Conservation (phyloP, 345 rosid species). For the Linum trigynum region DNA sequence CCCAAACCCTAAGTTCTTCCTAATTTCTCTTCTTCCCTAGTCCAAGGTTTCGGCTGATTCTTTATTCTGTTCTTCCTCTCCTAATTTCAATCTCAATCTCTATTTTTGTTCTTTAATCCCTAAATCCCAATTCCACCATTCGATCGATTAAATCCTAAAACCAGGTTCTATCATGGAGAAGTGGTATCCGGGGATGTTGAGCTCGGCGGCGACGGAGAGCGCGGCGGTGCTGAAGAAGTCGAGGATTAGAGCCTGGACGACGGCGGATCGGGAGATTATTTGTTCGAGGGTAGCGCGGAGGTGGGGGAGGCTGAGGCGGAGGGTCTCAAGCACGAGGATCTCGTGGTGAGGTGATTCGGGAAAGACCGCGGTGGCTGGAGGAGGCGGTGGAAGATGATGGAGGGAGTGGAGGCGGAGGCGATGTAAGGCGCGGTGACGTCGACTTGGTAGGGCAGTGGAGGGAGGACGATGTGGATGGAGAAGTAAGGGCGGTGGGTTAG, state of each 20-base stretch:
- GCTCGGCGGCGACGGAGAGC: neutral
- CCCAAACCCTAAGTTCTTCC: too few species aligned
- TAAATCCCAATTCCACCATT: too few species aligned
- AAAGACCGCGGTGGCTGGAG: neutral
- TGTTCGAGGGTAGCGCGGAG: neutral
- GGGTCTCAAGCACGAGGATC: conserved; percentile 2
- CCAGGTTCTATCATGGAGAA: too few species aligned
- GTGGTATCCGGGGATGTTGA: conserved; percentile 18
- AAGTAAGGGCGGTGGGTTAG: neutral
- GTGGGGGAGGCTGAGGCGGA: conserved; percentile 8
- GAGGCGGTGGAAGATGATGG: neutral
- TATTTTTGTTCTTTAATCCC: too few species aligned
- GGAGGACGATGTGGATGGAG: conserved; percentile 13
- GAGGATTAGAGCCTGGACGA: conserved; percentile 12
- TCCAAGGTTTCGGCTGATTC: too few species aligned
- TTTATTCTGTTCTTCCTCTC: too few species aligned
- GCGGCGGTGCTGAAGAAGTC: conserved; percentile 23
- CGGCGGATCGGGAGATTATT: too few species aligned
- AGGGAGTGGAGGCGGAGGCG: conserved; percentile 10
- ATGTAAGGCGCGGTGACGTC: conserved; percentile 9
- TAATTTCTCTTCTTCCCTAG: too few species aligned
- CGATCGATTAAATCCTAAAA: too few species aligned
- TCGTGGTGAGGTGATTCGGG: conserved; percentile 1
- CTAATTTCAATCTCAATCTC: too few species aligned
- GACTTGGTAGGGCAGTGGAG: neutral